Conservation (phyloP, 2,329 filamentous ascomycete genomes). For the Geosmithia putterillii region DNA sequence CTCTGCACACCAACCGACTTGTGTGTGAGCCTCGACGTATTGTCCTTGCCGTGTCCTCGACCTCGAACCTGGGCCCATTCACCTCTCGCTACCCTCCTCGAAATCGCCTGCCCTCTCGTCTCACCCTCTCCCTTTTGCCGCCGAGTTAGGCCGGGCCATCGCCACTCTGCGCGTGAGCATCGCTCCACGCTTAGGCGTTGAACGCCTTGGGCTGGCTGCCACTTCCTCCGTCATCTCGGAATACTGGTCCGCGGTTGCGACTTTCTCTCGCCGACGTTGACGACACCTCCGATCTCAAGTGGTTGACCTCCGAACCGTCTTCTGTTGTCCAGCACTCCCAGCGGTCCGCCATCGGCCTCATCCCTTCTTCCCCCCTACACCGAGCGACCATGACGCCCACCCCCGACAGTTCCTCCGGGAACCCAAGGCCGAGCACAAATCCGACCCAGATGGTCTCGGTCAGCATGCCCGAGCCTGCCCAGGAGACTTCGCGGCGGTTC, state of each 20-base stretch:
- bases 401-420: constrained; percentile 22
- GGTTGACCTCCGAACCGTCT: not conserved
- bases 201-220: not conserved
- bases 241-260: not conserved
- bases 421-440: constrained; percentile 17
- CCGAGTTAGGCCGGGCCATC: constrained; percentile 1
- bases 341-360: not conserved
- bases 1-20: not conserved
- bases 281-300: not conserved
- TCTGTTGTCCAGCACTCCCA: not conserved
- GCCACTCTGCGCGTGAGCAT: constrained; percentile 1
- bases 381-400: constrained; percentile 21
- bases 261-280: not conserved
- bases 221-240: not conserved
- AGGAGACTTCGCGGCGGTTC: constrained; percentile 22
- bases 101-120: not conserved
- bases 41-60: not conserved
- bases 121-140: not conserved
- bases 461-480: constrained; percentile 29
- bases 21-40: not conserved
- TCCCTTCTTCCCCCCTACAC: not conserved
- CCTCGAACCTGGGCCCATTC: not conserved
- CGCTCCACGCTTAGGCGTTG: not conserved
- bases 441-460: constrained; percentile 30
- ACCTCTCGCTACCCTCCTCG: not conserved